Evolutionary conservation across 306 rosid species (phyloP), one percentile per base, ranked within the genome.

Genomic region (Quercus gilva): DNA sequence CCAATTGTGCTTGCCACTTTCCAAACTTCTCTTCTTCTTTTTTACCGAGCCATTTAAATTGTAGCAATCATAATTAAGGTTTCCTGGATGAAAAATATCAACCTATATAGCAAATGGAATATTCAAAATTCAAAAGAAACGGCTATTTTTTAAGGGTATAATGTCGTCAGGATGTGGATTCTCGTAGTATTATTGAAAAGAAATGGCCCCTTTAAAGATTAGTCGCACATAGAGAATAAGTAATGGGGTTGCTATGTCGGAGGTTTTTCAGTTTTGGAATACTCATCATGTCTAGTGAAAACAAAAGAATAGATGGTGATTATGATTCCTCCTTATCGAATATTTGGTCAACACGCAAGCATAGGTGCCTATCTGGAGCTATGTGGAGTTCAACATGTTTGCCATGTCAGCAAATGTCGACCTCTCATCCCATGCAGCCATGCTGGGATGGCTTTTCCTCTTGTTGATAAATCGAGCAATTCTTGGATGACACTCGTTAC

Each of bases 291-390:
- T 91, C 87, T 76, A 76, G 84, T 74, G 19, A 81, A 76, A 79
- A 80, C 53, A 74, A n/a, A 81, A 81, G 76, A 78, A 56, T 67
- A 2, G 69, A 73, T 61, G 76, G 78, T 55, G 80, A 90, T 82
- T 77, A 83, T 43, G 93, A 91, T 93, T 90, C 93, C 76, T 76
- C 67, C 89, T 86, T 90, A 88, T 86, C 98, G 6, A 90, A 86
- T 73, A 85, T 58, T 13, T 55, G 85, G 80, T 77, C 81, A 85
- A 85, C 86, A 86, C 55, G 77, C 84, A 78, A 67, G 77, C 85
- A 80, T 15, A 4, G 13, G 68, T 33, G n/a, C 11, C 37, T 7
- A 67, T 67, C 28, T 67, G 26, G n/a, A 37, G n/a, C n/a, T 53
- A 21, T 15, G 64, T 69, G 78, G 80, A 81, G 75, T 75, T 69